Evolutionary conservation across 1,139 yeast species (phyloP).

Genomic region (Pichia sp.): DNA sequence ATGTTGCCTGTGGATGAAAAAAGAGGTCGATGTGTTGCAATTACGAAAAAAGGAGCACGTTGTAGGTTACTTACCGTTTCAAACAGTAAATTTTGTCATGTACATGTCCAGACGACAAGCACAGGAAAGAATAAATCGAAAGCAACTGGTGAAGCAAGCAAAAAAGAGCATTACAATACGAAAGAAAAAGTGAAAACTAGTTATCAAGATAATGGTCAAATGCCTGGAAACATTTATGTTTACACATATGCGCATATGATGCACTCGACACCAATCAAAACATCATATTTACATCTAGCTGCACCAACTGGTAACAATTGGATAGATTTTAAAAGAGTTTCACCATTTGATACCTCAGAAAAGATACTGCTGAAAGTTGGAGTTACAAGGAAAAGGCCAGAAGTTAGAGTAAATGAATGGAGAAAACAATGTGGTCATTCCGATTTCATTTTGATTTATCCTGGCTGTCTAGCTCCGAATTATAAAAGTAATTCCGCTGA

Average conservation of each 20-base stretch:
- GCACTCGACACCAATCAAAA: constrained; percentile 24
- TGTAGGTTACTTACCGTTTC: constrained; percentile 10
- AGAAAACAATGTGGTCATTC: constrained; percentile 44
- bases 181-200: no score
- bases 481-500: constrained; percentile 6
- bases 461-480: constrained; percentile 22
- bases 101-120: constrained; percentile 2
- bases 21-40: constrained; percentile 7
- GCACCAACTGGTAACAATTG: constrained; percentile 15
- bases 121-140: neutral
- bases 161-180: no score
- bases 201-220: neutral
- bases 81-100: constrained; percentile 9
- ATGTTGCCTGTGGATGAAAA: neutral
- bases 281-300: constrained; percentile 29
- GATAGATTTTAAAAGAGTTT: constrained; percentile 30
- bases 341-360: constrained; percentile 35
- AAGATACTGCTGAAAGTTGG: constrained; percentile 50
- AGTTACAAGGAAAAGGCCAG: constrained; percentile 44
- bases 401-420: constrained; percentile 47
- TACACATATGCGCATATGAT: constrained; percentile 44
- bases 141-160: neutral
- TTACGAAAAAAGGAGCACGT: constrained; percentile 8
- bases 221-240: constrained; percentile 45
- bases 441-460: constrained; percentile 34